Evolutionary conservation across 2,329 filamentous ascomycete genomes (phyloP), one percentile per base, ranked within the genome.

Genomic region (Aotearoamyces nothofagi): DNA sequence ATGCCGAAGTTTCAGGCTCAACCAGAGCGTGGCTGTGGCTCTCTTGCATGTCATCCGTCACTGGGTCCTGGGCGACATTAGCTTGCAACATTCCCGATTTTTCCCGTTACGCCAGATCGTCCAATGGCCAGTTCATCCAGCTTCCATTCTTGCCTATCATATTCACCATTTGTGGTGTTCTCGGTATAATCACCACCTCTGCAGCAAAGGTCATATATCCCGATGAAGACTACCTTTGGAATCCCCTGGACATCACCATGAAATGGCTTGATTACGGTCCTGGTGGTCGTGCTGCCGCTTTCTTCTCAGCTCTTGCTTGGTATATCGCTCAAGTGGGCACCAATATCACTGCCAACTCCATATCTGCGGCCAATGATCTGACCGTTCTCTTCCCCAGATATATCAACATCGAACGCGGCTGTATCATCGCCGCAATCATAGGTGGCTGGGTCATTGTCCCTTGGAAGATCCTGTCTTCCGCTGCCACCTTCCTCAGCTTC

Each of bases 391-490:
- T 61, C 31, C 66, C 67, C 0, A 49, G 51, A 15, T 68, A 58
- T 41, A 45, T 72, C 35, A 69, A 71, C 38, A 68, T 74, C 40
- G 52, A 53, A 5, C 60, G 69, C 11, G 68, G 68, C 5, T 63
- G 63, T 32, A 47, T 72, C 17, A 50, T 72, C 24, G 61, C 63
- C 4, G 63, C 65, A 2, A 28, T 72, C 3, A 46, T 70, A 12
- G 54, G 51, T 1, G 63, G 62, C 13, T 75, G 69, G 68, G 58
- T 60, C 3, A 56, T 76, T 17, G 67, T 72, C 1, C 70, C 69
- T 2, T 77, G 71, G 72, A 74, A 74, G 51, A 77, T 78, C 33
- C 53, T 77, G 11, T 56, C 49, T 17, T 70, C 63, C 0, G 72
- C 71, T 2, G 45, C 50, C 2, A 69, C 61, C 1, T 69, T 78